Conservation (phyloP, 2,329 filamentous ascomycete species). For the Sporothrix brasiliensis region DNA sequence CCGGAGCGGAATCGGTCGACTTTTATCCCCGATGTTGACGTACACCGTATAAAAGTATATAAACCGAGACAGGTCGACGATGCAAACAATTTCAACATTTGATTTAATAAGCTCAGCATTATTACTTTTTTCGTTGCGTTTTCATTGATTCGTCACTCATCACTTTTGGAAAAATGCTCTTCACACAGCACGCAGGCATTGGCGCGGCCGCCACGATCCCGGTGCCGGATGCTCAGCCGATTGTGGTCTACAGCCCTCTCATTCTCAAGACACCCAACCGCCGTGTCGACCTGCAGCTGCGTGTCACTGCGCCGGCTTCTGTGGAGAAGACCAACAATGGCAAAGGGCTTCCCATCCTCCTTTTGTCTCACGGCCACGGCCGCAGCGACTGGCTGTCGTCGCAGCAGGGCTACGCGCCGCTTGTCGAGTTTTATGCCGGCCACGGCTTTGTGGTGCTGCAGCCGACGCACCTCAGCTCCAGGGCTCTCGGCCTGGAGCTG, state of each 20-base stretch:
- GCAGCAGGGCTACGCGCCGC: constrained; percentile 48
- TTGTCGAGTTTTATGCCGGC: constrained; percentile 48
- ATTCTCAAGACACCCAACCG: constrained; percentile 40
- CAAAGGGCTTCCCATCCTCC: constrained; percentile 44
- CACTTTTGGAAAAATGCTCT: constrained; percentile 29
- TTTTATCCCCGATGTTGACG: constrained; percentile 3
- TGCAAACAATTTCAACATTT: background rate
- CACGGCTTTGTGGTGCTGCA: constrained; percentile 51
- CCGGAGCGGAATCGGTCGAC: constrained; percentile 12
- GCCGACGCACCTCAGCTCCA: constrained; percentile 48
- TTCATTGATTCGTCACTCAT: background rate
- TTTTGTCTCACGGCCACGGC: constrained; percentile 49
- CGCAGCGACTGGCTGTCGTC: constrained; percentile 47
- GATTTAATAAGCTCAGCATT: background rate
- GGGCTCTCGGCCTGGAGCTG: constrained; percentile 39
- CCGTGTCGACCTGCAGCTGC: constrained; percentile 42
- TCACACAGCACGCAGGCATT: constrained; percentile 34
- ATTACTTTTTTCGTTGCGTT: background rate
- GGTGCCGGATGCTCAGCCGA: constrained; percentile 39
- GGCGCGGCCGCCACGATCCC: constrained; percentile 43
- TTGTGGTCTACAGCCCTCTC: constrained; percentile 43
- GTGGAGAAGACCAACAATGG: constrained; percentile 25
- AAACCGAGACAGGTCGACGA: background rate
- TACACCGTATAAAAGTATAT: background rate
- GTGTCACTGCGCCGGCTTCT: constrained; percentile 43